These are phyloP conservation scores for Globisporangium polare DNA, from an alignment of 352 stramenopile species.

Conservation along the genomic window DNA sequence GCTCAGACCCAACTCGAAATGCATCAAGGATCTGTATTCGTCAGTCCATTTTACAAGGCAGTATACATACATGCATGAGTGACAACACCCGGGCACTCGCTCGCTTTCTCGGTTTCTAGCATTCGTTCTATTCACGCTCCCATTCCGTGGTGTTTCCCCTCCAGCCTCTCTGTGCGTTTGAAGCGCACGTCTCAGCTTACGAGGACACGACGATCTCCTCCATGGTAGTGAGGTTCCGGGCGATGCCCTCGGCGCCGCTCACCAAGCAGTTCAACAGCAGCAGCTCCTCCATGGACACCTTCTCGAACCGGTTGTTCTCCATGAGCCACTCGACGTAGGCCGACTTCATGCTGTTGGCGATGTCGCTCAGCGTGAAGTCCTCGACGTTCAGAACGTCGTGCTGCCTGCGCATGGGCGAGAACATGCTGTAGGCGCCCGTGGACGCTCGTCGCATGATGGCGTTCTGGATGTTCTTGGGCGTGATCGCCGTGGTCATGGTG, in stretches of 20 bases:
- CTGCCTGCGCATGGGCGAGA: slow-evolving; percentile 65
- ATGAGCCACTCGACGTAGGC: slow-evolving; percentile 80
- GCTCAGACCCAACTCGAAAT: neutral
- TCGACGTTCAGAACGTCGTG: slow-evolving; percentile 82
- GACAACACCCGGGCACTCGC: neutral
- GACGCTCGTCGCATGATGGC: slow-evolving; percentile 22
- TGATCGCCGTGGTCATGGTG: slow-evolving; percentile 10
- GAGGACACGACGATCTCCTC: slow-evolving; percentile 72
- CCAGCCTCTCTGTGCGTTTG: neutral
- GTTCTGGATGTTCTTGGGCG: slow-evolving; percentile 31
- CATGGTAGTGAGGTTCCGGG: slow-evolving; percentile 60
- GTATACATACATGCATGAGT: neutral
- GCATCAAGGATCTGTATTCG: neutral
- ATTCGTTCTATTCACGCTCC: neutral
- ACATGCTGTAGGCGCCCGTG: slow-evolving; percentile 19
- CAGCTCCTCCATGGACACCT: slow-evolving; percentile 78
- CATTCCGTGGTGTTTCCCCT: too few relatives aligned
- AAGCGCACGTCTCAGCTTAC: slow-evolving; percentile 18
- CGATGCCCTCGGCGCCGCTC: slow-evolving; percentile 77
- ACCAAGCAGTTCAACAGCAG: slow-evolving; percentile 80
- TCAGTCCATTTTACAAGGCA: neutral
- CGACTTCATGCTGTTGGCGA: slow-evolving; percentile 65
- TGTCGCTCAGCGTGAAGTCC: slow-evolving; percentile 70
- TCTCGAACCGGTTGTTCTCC: slow-evolving; percentile 68
- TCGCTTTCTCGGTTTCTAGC: neutral